phyloP scores from a whole-genome alignment of 805 yeast genomes.

The Nakazawaea ernobii region DNA sequence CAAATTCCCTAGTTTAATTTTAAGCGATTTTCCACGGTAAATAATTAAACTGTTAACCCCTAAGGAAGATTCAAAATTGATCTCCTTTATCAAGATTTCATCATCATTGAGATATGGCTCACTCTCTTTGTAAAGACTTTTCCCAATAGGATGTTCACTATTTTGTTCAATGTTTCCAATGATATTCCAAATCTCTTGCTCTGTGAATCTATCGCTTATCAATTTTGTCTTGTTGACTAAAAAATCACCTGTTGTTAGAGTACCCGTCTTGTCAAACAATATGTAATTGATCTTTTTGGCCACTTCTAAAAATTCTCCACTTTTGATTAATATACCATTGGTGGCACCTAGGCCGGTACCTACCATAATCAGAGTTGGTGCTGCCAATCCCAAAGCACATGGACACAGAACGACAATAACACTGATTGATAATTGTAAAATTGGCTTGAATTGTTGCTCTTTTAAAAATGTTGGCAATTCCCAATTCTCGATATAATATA shows the following conservation, averaged over 20 bases:
- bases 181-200: conserved; percentile 39
- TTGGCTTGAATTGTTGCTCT: conserved; percentile 17
- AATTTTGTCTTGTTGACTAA: conserved; percentile 22
- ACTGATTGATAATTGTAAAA: conserved; percentile 73
- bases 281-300: conserved; percentile 60
- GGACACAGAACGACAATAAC: conserved; percentile 98
- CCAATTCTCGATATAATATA: conserved; percentile 9
- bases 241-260: conserved; percentile 85
- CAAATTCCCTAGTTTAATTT: conserved; percentile 50
- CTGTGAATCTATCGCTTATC: background rate
- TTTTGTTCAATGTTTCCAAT: conserved; percentile 56
- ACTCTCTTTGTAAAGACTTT: conserved; percentile 40
- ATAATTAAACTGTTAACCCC: conserved; percentile 36
- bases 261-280: conserved; percentile 94
- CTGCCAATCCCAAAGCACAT: conserved; percentile 94
- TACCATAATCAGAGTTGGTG: conserved; percentile 98
- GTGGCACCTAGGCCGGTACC: conserved; percentile 96
- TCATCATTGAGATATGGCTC: background rate
- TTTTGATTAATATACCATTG: conserved; percentile 85
- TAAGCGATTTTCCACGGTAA: conserved; percentile 17
- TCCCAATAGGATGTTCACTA: conserved; percentile 88
- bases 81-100: conserved; percentile 23
- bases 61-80: conserved; percentile 35
- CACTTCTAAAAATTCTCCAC: conserved; percentile 82
- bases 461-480: conserved; percentile 22